Evolutionary conservation across 1,139 yeast genomes (phyloP), one percentile per base, ranked within the genome.

Genomic region (Lodderomyces beijingensis): DNA sequence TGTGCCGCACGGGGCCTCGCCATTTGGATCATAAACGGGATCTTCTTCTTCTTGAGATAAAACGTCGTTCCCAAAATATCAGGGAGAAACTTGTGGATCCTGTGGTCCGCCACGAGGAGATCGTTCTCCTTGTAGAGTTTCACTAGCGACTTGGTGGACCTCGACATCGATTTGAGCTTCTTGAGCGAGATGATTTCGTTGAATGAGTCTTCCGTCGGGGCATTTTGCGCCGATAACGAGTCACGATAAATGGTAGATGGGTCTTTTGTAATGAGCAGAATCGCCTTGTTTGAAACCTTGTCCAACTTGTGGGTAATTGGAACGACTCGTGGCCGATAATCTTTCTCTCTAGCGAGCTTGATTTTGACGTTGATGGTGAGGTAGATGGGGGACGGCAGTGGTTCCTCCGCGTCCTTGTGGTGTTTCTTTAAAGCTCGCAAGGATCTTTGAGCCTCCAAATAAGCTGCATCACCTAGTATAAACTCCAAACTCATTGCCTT

Each of bases 1-100:
- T 23, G 25, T 4, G 68, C 69, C 19, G 65, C 65, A 1, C 27
- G 6, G 6, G 77, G 76, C 41, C 57, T 66, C 1, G 83, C 77
- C 77, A 82, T 70, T 50, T 79, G 84, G 2, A 83, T 51, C 66
- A 79, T 71, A 46, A 65, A 73, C 4, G 91, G 91, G 4, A 78
- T 59, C 44, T 77, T 79, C 39, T 74, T 75, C 39, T 75, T 77
- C 45, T 72, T 73, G 41, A 65, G 58, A 47, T 72, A 80, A 43
- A 79, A 78, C 28, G 69, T 70, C 5, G 70, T 63, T 0, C 83
- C 82, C 28, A 82, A 55, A 0, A 79, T 55, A 5, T 59, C 59
- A 0, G 83, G 83, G 24, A 82, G 55, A 19, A 76, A 58, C 42
- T 74, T 75, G 43, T 77, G 77, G 3, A 81, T 70, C 38, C 89